Base-by-base conservation (phyloP, 805 yeast genomes). In the Candida quercuum region DNA sequence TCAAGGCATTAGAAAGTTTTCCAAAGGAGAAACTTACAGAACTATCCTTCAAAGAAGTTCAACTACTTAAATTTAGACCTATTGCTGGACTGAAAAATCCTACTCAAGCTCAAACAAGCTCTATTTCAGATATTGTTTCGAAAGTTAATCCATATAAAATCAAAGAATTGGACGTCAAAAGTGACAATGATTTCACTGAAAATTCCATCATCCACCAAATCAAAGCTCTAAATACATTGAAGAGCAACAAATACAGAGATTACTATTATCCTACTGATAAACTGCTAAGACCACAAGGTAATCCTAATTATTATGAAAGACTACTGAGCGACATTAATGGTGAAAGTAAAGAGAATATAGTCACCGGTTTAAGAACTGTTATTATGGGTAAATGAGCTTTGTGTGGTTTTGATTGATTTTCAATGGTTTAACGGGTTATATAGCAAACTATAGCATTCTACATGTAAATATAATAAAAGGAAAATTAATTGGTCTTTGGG, bases 201-300 rank as follows among this genome's bases (percentile, higher is more conserved):
- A 75, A 63, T 13, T 60, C 69, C 25, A 46, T 75, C 8, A 56
- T 59, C 12, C 72, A 71, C 39, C 91, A 83, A 56, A 72, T 73
- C 43, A 63, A 64, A 37, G 71, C 89, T 4, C 57, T 82, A 37
- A 66, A 78, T 33, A 74, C 72, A 46, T 59, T 82, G 40, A 69
- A 71, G 40, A 72, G 69, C 39, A 80, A 79, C 54, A 78, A 79
- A 51, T 79, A 79, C 66, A 70, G 67, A 49, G 72, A 73, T 41
- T 76, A 76, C 52, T 85, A 84, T 56, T 66, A 72, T 43, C 71
- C 78, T 25, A 79, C 79, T 39, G 82, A 77, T 31, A 82, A 82
- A 54, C 60, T 88, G 46, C 60, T 76, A 51, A 68, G 60, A 47
- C 97, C 97, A n/a, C 79, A 81, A 51, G 96, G 96, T 2, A 85